A percentile compares a stretch with the other conserved stretches of the same genome.
phyloP scores from a whole-genome alignment of 768 basidiomycete species.

The Panellus pusillus region DNA sequence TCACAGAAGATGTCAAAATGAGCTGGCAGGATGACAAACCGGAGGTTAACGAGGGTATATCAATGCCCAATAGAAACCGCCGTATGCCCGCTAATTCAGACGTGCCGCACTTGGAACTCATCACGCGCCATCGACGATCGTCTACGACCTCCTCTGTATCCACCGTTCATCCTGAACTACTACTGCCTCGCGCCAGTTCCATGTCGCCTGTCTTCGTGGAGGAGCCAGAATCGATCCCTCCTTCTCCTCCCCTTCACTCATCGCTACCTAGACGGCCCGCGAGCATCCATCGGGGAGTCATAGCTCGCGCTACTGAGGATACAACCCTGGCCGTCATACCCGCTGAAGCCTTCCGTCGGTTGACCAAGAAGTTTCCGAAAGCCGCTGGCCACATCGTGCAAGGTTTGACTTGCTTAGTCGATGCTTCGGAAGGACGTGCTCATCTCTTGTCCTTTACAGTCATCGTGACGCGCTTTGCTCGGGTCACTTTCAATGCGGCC shows the following conservation, averaged over 20 bases:
- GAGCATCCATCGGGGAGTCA: slow-evolving; percentile 63
- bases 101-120: slow-evolving; percentile 59
- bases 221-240: slow-evolving; percentile 10
- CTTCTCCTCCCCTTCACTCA: slow-evolving; percentile 23
- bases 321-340: slow-evolving; percentile 98
- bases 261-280: slow-evolving; percentile 27
- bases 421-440: slow-evolving; percentile 4
- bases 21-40: slow-evolving; percentile 79
- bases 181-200: slow-evolving; percentile 25
- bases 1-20: slow-evolving; percentile 91
- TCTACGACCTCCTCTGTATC: slow-evolving; percentile 71
- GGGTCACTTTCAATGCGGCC: slow-evolving; percentile 96
- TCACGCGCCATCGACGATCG: slow-evolving; percentile 41
- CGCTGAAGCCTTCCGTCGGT: slow-evolving; percentile 90
- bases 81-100: slow-evolving; percentile 57
- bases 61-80: slow-evolving; percentile 27
- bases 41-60: slow-evolving; percentile 27
- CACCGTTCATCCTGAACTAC: slow-evolving; percentile 57
- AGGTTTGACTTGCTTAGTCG: slow-evolving; percentile 44
- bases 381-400: slow-evolving; percentile 96
- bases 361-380: slow-evolving; percentile 96
- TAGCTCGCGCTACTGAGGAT: slow-evolving; percentile 93
- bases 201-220: slow-evolving; percentile 28
- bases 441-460: slow-evolving; percentile 43
- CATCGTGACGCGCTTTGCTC: slow-evolving; percentile 92